Base-by-base conservation (phyloP, 495 filamentous ascomycete genomes). In the Ramalina peruviana region DNA sequence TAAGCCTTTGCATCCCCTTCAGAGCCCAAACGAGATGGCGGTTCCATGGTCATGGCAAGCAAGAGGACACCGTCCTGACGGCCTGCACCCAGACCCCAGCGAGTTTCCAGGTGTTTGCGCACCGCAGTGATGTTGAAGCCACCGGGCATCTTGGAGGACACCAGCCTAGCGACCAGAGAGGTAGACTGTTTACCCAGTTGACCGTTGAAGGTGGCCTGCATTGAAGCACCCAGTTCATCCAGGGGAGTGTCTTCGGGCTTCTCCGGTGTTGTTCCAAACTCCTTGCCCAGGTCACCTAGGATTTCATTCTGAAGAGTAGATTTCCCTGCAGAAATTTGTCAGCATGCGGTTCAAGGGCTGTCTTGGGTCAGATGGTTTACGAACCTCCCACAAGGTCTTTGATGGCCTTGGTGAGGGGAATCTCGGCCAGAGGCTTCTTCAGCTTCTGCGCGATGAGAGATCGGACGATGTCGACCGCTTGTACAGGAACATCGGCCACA, bases 71-170 rank as follows among this genome's bases (percentile, higher is more conserved):
- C 88, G 63, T 97, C 93, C 62, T 99, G 92, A 56, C 93, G 75
- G 20, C 93, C 93, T 30, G 83, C 62, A 4, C 73, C 86, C 48
- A 99, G 68, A 33, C 92, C 93, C 88, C 88, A 99, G 62, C 87
- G 74, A 6, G 88, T 90, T 68, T 94, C 88, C 20, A 99, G 65
- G 58, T 97, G 92, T 69, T 99, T 97, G 43, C 90, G 76, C 12
- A 92, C 86, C 2, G 83, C 74, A 57, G 90, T 95, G 62, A 97
- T 97, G 63, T 97, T 99, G 75, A 97, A 99, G 43, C 92, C 92
- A 61, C 89, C 93, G 30, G 92, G 93, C 92, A 99, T 97, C 66
- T 99, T 99, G 5, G 92, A 95, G 4, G 93, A 96, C 25, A 99
- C 89, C 61, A 96, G 72, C 52, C 90, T 80, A 27, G 93, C 90